Evolutionary conservation across 352 stramenopile genomes (phyloP), one percentile per base, ranked within the genome.

Genomic region (Lagenidium sp.): DNA sequence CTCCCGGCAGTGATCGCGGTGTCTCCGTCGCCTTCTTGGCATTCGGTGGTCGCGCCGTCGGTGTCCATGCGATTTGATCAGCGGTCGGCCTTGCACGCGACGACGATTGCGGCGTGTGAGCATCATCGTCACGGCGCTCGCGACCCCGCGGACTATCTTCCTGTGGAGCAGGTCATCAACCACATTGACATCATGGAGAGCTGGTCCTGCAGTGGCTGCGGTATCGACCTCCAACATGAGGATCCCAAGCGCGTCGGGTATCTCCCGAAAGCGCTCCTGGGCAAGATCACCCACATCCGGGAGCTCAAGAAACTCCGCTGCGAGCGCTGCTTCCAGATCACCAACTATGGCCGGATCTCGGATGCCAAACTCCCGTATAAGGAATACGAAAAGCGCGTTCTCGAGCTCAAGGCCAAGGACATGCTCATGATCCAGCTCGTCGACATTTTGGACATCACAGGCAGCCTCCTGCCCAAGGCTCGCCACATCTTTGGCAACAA

Each of bases 361-460:
- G 74, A 85, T 60, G 65, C 75, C 18, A 85, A 85, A 50, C 73
- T 92, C 57, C 73, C 79, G 31, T 90, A 88, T 58, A 56, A 69
- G 15, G 81, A 94, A 58, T 96, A 95, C 66, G 82, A 92, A 53
- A 73, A 86, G 52, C 75, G 86, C 12, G 69, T 95, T n/a, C 67
- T 83, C 54, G 75, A 80, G 60, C 63, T 96, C 21, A 77, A 84
- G 23, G 62, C 79, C 30, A 82, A 90, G 49, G 82, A 95, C 48
- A 68, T 94, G 67, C 72, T 96, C 15, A 88, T 97, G 63, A 73
- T 97, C 40, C 88, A 95, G 55, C 54, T 97, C 6, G 78, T 96
- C 25, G 87, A 97, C 57, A 90, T 97, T 30, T 82, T 97, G 12
- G 87, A 97, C 57, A 95, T 96, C 47, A 73, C 80, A 0, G 85